Conservation (phyloP, 1,284 basidiomycete species). For the Phellopilus nigrolimitatus region DNA sequence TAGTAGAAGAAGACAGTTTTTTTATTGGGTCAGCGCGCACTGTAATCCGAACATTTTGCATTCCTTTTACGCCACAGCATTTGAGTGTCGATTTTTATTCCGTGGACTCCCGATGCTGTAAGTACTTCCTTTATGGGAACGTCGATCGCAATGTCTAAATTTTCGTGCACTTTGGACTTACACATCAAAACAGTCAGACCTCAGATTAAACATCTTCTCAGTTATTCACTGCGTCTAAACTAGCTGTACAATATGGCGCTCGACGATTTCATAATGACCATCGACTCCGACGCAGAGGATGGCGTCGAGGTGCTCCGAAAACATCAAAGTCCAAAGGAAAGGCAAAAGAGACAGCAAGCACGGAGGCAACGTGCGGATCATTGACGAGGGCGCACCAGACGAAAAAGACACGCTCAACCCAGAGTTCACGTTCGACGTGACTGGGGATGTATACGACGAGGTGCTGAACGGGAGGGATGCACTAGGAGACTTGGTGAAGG, state of each 20-base stretch:
- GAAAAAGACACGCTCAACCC: slow-evolving; percentile 68
- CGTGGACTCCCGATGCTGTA: neutral
- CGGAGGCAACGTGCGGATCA: neutral
- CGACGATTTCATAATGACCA: slow-evolving; percentile 74
- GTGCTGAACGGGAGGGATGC: slow-evolving; percentile 38
- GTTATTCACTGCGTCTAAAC: no score
- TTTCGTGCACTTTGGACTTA: neutral
- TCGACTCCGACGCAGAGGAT: slow-evolving; percentile 74
- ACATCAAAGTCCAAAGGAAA: slow-evolving; percentile 25
- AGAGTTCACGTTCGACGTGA: slow-evolving; percentile 79
- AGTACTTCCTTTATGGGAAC: neutral
- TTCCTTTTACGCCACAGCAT: slow-evolving; percentile 1
- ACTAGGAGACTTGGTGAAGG: slow-evolving; percentile 52
- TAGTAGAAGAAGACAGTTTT: neutral
- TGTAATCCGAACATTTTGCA: neutral
- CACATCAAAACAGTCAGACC: no score
- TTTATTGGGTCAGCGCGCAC: neutral
- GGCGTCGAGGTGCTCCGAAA: slow-evolving; percentile 21
- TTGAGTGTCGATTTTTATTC: neutral
- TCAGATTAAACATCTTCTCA: no score
- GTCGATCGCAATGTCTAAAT: slow-evolving; percentile 9
- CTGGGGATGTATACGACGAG: slow-evolving; percentile 63
- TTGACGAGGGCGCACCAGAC: slow-evolving; percentile 22
- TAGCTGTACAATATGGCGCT: slow-evolving; percentile 14
- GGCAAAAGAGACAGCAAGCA: slow-evolving; percentile 22